phyloP scores from a whole-genome alignment of 2,329 filamentous ascomycete genomes.

The Clarireedia paspali region DNA sequence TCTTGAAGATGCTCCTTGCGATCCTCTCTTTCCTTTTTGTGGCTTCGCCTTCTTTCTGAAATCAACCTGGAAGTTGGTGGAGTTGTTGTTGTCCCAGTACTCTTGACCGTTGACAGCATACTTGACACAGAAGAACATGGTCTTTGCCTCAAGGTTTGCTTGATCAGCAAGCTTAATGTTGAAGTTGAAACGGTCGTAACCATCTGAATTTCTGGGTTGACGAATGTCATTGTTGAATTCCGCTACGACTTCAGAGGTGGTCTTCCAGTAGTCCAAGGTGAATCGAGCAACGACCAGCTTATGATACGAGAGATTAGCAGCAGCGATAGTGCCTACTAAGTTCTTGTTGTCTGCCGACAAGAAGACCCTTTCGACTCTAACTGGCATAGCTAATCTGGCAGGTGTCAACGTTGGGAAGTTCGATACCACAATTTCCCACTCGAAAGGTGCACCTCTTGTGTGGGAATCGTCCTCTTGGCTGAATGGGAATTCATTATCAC shows the following conservation, averaged over 20 bases:
- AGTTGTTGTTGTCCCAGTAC: slow-evolving; percentile 90
- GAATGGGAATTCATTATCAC: slow-evolving; percentile 86
- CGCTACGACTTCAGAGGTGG: slow-evolving; percentile 86
- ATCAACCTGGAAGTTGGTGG: slow-evolving; percentile 86
- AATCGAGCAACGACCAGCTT: slow-evolving; percentile 89
- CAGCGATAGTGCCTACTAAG: slow-evolving; percentile 73
- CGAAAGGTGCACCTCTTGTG: slow-evolving; percentile 42
- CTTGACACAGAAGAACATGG: slow-evolving; percentile 82
- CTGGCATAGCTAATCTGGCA: slow-evolving; percentile 55
- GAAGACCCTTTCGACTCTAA: slow-evolving; percentile 80
- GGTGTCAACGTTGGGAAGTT: slow-evolving; percentile 71
- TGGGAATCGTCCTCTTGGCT: slow-evolving; percentile 36
- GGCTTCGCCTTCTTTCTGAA: slow-evolving; percentile 73
- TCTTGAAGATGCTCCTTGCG: slow-evolving; percentile 43
- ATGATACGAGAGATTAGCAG: slow-evolving; percentile 82
- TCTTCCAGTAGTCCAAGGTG: slow-evolving; percentile 98
- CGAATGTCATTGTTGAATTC: slow-evolving; percentile 77
- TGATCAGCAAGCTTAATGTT: slow-evolving; percentile 88
- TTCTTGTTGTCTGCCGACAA: slow-evolving; percentile 82
- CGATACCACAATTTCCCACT: slow-evolving; percentile 80
- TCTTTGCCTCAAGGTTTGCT: slow-evolving; percentile 86
- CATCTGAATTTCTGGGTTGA: slow-evolving; percentile 54
- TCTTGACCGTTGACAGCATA: slow-evolving; percentile 80
- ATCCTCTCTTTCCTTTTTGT: slow-evolving; percentile 48
- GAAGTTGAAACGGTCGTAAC: slow-evolving; percentile 86